phyloP scores from a whole-genome alignment of 305 asterid species.

The Ilex paraguariensis region DNA sequence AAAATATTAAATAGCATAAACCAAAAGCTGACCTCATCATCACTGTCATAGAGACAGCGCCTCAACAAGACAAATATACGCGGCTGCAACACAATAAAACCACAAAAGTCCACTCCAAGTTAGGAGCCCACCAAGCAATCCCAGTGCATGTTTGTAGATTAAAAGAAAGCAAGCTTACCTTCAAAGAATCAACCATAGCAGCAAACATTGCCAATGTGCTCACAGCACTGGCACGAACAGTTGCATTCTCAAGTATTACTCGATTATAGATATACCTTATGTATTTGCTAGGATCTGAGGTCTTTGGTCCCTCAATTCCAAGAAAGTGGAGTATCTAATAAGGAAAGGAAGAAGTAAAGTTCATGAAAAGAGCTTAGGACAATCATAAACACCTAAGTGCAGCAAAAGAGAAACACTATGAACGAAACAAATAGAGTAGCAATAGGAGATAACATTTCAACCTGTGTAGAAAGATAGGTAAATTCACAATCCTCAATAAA shows the following conservation, averaged over 20 bases:
- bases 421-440: neutral
- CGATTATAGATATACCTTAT: slow-evolving; percentile 87
- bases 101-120: too few species aligned
- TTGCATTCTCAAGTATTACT: slow-evolving; percentile 91
- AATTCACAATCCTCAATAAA: slow-evolving; percentile 99
- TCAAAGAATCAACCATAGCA: slow-evolving; percentile 78
- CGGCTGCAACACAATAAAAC: slow-evolving; percentile 48
- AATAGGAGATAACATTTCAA: slow-evolving; percentile 23
- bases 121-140: too few species aligned
- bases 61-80: slow-evolving; percentile 81
- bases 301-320: slow-evolving; percentile 96
- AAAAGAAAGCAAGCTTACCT: slow-evolving; percentile 36
- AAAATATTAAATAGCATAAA: neutral
- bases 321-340: slow-evolving; percentile 85
- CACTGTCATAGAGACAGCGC: slow-evolving; percentile 91
- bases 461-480: slow-evolving; percentile 99
- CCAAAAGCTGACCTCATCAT: slow-evolving; percentile 71
- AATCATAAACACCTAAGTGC: too few species aligned
- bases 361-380: neutral
- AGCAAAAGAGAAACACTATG: too few species aligned
- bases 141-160: too few species aligned
- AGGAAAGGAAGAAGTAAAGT: neutral
- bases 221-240: slow-evolving; percentile 96
- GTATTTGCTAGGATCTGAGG: slow-evolving; percentile 85
- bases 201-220: slow-evolving; percentile 94